These are phyloP conservation scores for Dryas octopetala DNA, from an alignment of 306 rosid genomes.

Conservation along the genomic window DNA sequence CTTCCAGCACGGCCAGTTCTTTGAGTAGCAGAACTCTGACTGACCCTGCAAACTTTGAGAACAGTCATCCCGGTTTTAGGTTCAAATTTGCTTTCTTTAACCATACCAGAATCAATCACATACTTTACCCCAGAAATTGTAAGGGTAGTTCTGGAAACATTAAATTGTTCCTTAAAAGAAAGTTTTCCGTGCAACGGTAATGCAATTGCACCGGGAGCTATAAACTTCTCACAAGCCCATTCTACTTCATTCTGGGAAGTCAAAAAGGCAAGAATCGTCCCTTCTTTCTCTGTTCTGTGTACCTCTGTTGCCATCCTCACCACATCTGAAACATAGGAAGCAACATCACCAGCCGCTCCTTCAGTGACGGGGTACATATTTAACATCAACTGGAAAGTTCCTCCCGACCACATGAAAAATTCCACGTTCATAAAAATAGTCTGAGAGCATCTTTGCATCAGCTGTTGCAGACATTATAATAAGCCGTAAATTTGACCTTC, in stretches of 20 bases:
- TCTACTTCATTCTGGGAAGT: constrained; percentile 97
- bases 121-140: constrained; percentile 96
- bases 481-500: constrained; percentile 62
- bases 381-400: constrained; percentile 81
- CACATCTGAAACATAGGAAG: constrained; percentile 63
- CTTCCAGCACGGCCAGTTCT: constrained; percentile 99
- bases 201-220: constrained; percentile 55
- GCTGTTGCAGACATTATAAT: constrained; percentile 98
- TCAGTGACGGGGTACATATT: constrained; percentile 51
- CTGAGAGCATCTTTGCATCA: constrained; percentile 70
- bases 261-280: constrained; percentile 87
- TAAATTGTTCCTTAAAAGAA: constrained; percentile 68
- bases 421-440: constrained; percentile 66
- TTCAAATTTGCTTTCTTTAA: constrained; percentile 81
- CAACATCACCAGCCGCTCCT: constrained; percentile 34
- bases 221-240: constrained; percentile 82
- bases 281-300: constrained; percentile 65
- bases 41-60: constrained; percentile 79
- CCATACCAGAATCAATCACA: constrained; percentile 84
- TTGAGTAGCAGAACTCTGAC: constrained; percentile 91
- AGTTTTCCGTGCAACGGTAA: constrained; percentile 89
- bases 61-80: constrained; percentile 88
- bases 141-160: constrained; percentile 63
- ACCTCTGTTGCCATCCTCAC: constrained; percentile 68
- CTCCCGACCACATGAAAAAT: constrained; percentile 81